Percentiles rank a stretch among this genome's conserved stretches.
Conservation (phyloP, 176 grass and related monocot species). For the Areca catechu region DNA sequence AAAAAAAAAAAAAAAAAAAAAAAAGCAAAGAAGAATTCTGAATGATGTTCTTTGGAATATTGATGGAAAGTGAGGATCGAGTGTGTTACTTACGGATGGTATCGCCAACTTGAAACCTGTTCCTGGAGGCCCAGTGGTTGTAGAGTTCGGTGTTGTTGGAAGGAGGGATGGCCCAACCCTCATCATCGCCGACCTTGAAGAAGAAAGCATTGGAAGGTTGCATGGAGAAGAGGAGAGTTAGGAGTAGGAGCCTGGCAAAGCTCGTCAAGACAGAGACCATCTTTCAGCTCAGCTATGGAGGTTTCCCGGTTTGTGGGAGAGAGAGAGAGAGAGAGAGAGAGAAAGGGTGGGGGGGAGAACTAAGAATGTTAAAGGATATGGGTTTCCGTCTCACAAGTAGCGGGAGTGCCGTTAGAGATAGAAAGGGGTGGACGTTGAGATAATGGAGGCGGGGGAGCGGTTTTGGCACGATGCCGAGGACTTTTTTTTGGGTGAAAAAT, state of each 20-base stretch:
- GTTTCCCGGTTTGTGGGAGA: too few relatives aligned
- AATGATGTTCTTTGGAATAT: too few relatives aligned
- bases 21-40: neutral
- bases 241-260: neutral
- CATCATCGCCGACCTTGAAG: constrained; percentile 61
- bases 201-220: constrained; percentile 12
- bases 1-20: too few relatives aligned
- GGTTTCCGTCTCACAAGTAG: neutral
- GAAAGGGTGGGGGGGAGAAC: neutral
- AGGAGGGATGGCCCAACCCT: constrained; percentile 52
- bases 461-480: neutral
- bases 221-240: neutral
- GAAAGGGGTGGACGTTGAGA: neutral
- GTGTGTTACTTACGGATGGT: constrained; percentile 33
- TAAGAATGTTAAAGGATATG: constrained; percentile 1
- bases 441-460: constrained; percentile 4
- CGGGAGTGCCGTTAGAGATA: neutral
- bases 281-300: neutral
- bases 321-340: neutral
- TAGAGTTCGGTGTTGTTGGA: constrained; percentile 21
- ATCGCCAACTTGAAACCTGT: constrained; percentile 77
- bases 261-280: neutral
- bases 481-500: neutral
- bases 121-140: constrained; percentile 75
- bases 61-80: too few relatives aligned